Percentiles rank a stretch among this genome's conserved stretches.
Conservation (phyloP, 1,284 basidiomycete genomes). For the Austroboletus novae-zelandiae region DNA sequence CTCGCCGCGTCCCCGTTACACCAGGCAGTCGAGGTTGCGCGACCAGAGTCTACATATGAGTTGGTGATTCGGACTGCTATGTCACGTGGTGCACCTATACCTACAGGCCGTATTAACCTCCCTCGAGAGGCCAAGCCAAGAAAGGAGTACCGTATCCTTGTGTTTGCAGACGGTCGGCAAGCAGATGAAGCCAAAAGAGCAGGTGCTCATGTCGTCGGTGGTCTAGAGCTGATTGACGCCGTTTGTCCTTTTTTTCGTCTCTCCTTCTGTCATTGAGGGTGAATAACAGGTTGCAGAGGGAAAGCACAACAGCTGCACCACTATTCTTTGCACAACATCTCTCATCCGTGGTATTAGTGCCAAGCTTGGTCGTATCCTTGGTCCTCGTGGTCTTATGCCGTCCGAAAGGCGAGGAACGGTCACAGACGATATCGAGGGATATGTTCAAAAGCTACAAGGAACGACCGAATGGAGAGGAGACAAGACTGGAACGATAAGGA, state of each 20-base stretch:
- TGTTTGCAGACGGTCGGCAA: constrained; percentile 81
- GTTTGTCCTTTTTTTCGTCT: constrained; percentile 43
- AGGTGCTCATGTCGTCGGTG: constrained; percentile 86
- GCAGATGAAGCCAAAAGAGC: constrained; percentile 78
- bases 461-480: constrained; percentile 94
- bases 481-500: constrained; percentile 80
- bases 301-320: constrained; percentile 66
- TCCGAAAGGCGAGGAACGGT: constrained; percentile 93
- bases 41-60: constrained; percentile 74
- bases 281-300: constrained; percentile 58
- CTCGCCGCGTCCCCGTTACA: background rate
- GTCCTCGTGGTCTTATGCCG: constrained; percentile 95
- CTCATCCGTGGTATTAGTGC: constrained; percentile 80
- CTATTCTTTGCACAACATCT: constrained; percentile 80
- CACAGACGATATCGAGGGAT: constrained; percentile 80
- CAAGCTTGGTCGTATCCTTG: constrained; percentile 84
- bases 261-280: constrained; percentile 7
- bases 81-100: constrained; percentile 70
- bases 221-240: constrained; percentile 77
- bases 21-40: constrained; percentile 78
- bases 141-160: constrained; percentile 74
- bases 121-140: constrained; percentile 74
- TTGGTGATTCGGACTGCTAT: constrained; percentile 78
- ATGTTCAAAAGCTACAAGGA: constrained; percentile 78
- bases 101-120: constrained; percentile 74